A percentile compares a stretch with the other conserved stretches of the same genome.
These are phyloP conservation scores for Fraxinus baroniana DNA, from an alignment of 305 asterid genomes.

Conservation along the genomic window DNA sequence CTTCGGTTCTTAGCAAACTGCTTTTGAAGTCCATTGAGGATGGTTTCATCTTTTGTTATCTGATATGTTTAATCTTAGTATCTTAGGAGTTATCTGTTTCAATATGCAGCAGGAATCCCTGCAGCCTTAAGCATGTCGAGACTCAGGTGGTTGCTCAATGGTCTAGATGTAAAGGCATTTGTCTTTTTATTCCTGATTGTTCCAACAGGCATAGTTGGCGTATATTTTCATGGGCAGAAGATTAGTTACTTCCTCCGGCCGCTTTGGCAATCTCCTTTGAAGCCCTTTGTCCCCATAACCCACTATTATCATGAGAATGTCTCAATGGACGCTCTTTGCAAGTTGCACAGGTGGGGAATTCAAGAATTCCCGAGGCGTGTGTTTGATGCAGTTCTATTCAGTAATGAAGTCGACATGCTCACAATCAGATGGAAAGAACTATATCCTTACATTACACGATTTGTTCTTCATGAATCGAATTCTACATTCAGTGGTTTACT, in stretches of 20 bases:
- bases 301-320: slow-evolving; percentile 52
- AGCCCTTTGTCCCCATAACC: slow-evolving; percentile 48
- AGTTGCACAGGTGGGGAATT: slow-evolving; percentile 56
- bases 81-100: slow-evolving; percentile 19
- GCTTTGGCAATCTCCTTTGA: slow-evolving; percentile 64
- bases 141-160: slow-evolving; percentile 39
- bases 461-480: slow-evolving; percentile 60
- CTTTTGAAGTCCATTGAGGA: neutral
- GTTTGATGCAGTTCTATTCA: slow-evolving; percentile 61
- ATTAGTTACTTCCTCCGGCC: slow-evolving; percentile 59
- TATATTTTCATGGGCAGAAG: slow-evolving; percentile 60
- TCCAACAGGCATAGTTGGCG: slow-evolving; percentile 34
- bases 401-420: slow-evolving; percentile 65
- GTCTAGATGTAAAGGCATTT: slow-evolving; percentile 41
- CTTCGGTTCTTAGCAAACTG: neutral
- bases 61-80: neutral
- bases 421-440: slow-evolving; percentile 62
- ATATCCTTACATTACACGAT: slow-evolving; percentile 47
- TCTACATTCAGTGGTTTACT: slow-evolving; percentile 62
- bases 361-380: slow-evolving; percentile 62
- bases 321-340: slow-evolving; percentile 47
- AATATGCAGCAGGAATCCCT: slow-evolving; percentile 23
- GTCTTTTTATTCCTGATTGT: slow-evolving; percentile 41
- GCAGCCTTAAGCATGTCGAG: slow-evolving; percentile 40
- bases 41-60: neutral